Base-by-base conservation (phyloP, 768 basidiomycete genomes). In the Amanita jacksonii region DNA sequence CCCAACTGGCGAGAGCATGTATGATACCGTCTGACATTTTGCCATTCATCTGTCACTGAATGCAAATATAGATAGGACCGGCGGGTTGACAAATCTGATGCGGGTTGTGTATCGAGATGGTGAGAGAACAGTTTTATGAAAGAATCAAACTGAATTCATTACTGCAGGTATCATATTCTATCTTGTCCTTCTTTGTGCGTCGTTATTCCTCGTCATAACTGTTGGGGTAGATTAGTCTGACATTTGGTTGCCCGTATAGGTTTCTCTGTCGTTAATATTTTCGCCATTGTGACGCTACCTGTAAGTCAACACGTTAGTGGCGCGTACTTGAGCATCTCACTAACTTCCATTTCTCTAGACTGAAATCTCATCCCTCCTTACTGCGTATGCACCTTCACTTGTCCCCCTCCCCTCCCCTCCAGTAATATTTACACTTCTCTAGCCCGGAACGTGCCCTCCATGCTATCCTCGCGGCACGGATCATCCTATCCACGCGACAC, bases 121-220 rank as follows among this genome's bases (percentile, higher is more conserved):
- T 38, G 20, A 38, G 37, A 8, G 8, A 8, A 20, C n/a, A 20
- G 9, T 38, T 22, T 38, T 22, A 8, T n/a, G 12, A 19, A 22
- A 22, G 22, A 19, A 10, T 38, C 7, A 38, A 18, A 5, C 8
- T 38, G 22, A 38, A 18, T 38, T n/a, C 7, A 23, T 9, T 8
- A 38, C n/a, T n/a, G n/a, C 19, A 38, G 37, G 37, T 1, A 27
- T 45, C 5, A 45, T 45, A 9, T 45, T 45, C 12, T 45, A 45
- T 19, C 8, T 45, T 12, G 36, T 45, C n/a, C 43, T 45, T 15
- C 35, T 45, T 5, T 45, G 43, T 45, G n/a, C 43, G 43, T 44
- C 35, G 27, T 15, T 1, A 4, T 3, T 33, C 12, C 16, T 31
- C 4, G 8, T 24, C 15, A n/a, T n/a, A n/a, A n/a, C n/a, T n/a